phyloP scores from a whole-genome alignment of 108 stramenopile species.

The Pelagomonas calceolata region DNA sequence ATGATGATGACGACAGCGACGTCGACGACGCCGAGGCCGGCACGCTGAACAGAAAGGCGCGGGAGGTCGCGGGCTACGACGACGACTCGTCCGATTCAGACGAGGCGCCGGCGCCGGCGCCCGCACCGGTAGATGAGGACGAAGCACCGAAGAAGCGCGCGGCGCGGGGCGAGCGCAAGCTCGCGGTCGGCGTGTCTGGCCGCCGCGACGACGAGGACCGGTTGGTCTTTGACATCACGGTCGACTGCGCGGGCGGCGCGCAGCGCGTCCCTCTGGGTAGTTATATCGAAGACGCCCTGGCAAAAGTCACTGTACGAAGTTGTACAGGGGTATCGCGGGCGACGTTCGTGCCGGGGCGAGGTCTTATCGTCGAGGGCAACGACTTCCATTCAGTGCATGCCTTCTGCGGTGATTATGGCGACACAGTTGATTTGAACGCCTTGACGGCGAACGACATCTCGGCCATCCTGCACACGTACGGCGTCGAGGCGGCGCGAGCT shows the following conservation, averaged over 20 bases:
- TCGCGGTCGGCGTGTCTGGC: background rate
- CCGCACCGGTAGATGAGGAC: too few species aligned
- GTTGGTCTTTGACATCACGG: background rate
- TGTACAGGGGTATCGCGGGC: slow-evolving; percentile 71
- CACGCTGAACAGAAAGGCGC: slow-evolving; percentile 31
- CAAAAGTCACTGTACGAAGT: slow-evolving; percentile 62
- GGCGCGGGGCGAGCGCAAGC: too few species aligned
- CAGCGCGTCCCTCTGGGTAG: background rate
- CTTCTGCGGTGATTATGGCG: slow-evolving; percentile 30
- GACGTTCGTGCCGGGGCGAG: slow-evolving; percentile 53
- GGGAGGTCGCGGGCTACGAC: slow-evolving; percentile 26
- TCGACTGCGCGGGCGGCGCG: background rate
- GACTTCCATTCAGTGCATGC: slow-evolving; percentile 87
- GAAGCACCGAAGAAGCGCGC: too few species aligned
- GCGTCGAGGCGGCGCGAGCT: slow-evolving; percentile 90
- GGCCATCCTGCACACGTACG: slow-evolving; percentile 76
- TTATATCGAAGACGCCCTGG: too few species aligned
- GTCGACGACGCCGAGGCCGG: slow-evolving; percentile 36
- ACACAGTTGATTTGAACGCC: slow-evolving; percentile 65
- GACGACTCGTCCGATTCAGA: slow-evolving; percentile 40
- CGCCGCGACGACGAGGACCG: background rate
- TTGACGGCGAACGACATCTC: slow-evolving; percentile 87
- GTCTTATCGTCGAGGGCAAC: slow-evolving; percentile 14
- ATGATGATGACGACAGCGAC: slow-evolving; percentile 62
- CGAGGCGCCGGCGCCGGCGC: slow-evolving; percentile 34